A percentile compares a stretch with the other conserved stretches of the same genome.
Conservation (phyloP, 352 stramenopile species). For the Globisporangium rhizosaccharum region DNA sequence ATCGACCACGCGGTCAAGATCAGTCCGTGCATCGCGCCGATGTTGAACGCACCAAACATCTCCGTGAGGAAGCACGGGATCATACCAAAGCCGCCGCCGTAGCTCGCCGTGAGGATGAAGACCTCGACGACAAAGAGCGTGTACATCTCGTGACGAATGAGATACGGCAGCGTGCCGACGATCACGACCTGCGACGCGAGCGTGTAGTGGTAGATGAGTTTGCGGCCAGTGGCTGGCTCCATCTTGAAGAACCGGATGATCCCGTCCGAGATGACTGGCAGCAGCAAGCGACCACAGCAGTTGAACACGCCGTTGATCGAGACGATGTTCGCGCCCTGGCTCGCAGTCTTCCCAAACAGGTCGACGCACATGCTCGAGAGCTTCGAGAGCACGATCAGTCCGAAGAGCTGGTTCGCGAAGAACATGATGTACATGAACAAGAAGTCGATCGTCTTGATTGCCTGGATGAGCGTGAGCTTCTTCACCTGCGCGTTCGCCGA, state of each 20-base stretch:
- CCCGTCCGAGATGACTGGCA: slow-evolving; percentile 41
- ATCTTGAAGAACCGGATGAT: slow-evolving; percentile 34
- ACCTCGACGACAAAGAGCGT: slow-evolving; percentile 44
- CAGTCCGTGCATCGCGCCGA: slow-evolving; percentile 69
- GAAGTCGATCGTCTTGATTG: slow-evolving; percentile 51
- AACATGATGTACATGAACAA: slow-evolving; percentile 69
- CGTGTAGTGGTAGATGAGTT: slow-evolving; percentile 58
- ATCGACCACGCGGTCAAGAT: slow-evolving; percentile 78
- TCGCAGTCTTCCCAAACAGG: slow-evolving; percentile 40
- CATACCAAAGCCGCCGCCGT: slow-evolving; percentile 67
- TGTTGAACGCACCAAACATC: slow-evolving; percentile 83
- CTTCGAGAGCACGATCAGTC: slow-evolving; percentile 58
- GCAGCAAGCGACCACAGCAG: slow-evolving; percentile 39
- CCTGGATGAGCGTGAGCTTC: slow-evolving; percentile 43
- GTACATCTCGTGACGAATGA: slow-evolving; percentile 58
- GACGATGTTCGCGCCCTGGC: slow-evolving; percentile 37
- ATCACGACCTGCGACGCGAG: slow-evolving; percentile 55
- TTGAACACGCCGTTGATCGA: slow-evolving; percentile 63
- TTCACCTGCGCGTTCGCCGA: slow-evolving; percentile 36
- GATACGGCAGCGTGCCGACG: slow-evolving; percentile 47
- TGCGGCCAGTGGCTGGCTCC: slow-evolving; percentile 46
- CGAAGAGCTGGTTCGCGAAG: slow-evolving; percentile 57
- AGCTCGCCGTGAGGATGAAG: slow-evolving; percentile 66
- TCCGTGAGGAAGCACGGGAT: slow-evolving; percentile 74
- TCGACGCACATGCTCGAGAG: slow-evolving; percentile 48